Evolutionary conservation across 805 yeast genomes (phyloP), one percentile per base, ranked within the genome.

Genomic region (Candida sonorensis): DNA sequence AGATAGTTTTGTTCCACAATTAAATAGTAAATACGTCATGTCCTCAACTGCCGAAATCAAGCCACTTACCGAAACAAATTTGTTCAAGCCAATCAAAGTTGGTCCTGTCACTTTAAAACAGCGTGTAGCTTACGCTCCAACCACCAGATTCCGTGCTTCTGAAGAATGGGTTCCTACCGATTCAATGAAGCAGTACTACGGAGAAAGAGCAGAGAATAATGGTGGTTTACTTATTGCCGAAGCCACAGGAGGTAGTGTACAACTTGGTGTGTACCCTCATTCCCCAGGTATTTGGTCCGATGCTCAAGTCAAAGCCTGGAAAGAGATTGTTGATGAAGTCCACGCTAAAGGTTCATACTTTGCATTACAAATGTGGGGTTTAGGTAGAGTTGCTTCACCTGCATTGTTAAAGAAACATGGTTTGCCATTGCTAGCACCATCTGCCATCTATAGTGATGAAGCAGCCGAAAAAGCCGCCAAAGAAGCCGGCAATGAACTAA

Each of bases 141-240:
- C 72, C 34, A 71, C 78, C 12, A 55, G 81, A 37, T 31, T 43
- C 35, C 57, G 79, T 35, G 55, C 59, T 26, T 44, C 51, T 3
- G 47, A 44, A 4, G 67, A 61, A 17, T 58, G 55, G 35, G 59
- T 61, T 21, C 72, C 78, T 10, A 58, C 67, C 4, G 73, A 69
- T 23, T 61, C 71, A 36, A 60, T 66, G 38, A 48, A 55, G n/a
- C 59, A 67, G 38, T 76, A 78, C 52, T 81, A 81, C 46, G 60
- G 50, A 17, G 73, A 75, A 44, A 63, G 84, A 43, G 66, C 84
- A 1, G 46, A 57, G 29, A 55, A 57, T 34, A 69, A 72, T 13
- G 86, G 86, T 14, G 67, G 82, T 12, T 53, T 81, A 39, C 40
- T 78, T 20, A 67, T 75, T 41, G 57, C 79, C 7, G 87, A 80